A percentile compares a stretch with the other conserved stretches of the same genome.
Evolutionary conservation across 1,284 basidiomycete genomes (phyloP).

Genomic region (Moesziomyces antarcticus): DNA sequence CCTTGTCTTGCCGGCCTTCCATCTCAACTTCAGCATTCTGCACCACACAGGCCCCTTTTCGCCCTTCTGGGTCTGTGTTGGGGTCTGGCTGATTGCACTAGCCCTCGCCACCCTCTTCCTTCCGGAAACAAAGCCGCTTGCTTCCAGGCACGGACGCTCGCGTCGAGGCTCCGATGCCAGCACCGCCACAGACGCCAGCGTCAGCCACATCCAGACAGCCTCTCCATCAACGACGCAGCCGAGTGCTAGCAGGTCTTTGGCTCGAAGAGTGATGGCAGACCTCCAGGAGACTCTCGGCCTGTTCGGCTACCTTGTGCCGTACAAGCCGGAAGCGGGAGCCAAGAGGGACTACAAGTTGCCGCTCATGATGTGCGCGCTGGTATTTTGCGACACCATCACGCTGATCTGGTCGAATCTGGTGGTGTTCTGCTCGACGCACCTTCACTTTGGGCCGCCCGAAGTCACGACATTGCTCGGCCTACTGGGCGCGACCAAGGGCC

Average conservation of each 20-base stretch:
- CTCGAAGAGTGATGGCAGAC: neutral
- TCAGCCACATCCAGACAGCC: neutral
- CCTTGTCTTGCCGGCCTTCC: conserved; percentile 21
- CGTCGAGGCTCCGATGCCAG: conserved; percentile 13
- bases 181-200: neutral
- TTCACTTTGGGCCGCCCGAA: conserved; percentile 25
- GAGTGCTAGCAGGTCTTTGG: neutral
- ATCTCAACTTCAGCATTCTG: conserved; percentile 33
- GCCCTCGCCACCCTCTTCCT: conserved; percentile 7
- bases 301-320: conserved; percentile 34
- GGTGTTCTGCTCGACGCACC: conserved; percentile 35
- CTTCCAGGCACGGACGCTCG: neutral
- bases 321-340: conserved; percentile 10
- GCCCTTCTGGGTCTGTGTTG: conserved; percentile 22
- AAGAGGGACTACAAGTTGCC: conserved; percentile 33
- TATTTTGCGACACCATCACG: conserved; percentile 24
- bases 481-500: conserved; percentile 19
- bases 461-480: conserved; percentile 23
- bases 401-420: conserved; percentile 27
- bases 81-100: neutral
- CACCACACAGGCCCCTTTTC: conserved; percentile 34
- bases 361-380: conserved; percentile 21
- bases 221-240: neutral
- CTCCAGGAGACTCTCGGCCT: conserved; percentile 10
- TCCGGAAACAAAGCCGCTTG: conserved; percentile 21